Evolutionary conservation across 2,329 filamentous ascomycete species (phyloP).

Genomic region (Ceratocystis cubensis): DNA sequence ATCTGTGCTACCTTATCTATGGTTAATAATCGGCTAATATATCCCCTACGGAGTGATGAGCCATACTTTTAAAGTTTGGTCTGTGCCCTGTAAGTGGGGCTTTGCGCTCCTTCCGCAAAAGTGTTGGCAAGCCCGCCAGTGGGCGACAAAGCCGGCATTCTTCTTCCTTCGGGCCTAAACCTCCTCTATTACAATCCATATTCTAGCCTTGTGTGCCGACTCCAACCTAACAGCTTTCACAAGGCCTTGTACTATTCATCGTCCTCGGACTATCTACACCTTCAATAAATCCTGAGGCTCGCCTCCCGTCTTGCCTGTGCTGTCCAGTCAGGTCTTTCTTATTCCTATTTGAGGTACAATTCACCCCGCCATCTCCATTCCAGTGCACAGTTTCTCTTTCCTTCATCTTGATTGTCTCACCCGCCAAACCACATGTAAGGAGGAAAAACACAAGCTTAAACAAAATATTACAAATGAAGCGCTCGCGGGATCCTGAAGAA

Average conservation of each 20-base stretch:
- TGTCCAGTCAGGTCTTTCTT: background rate
- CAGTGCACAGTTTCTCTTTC: constrained; percentile 1
- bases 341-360: constrained; percentile 14
- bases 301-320: too few relatives aligned
- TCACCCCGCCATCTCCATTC: constrained; percentile 11
- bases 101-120: constrained; percentile 7
- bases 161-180: constrained; percentile 8
- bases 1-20: background rate
- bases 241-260: background rate
- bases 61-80: constrained; percentile 16
- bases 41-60: constrained; percentile 8
- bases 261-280: background rate
- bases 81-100: constrained; percentile 12
- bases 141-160: constrained; percentile 1
- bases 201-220: background rate
- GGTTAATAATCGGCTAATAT: constrained; percentile 12
- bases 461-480: constrained; percentile 40
- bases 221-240: background rate
- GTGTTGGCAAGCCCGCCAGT: constrained; percentile 7
- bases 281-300: background rate
- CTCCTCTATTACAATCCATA: too few relatives aligned
- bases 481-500: constrained; percentile 48
- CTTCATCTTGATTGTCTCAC: background rate
- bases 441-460: constrained; percentile 17
- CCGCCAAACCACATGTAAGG: background rate